Percentiles rank a stretch among this genome's conserved stretches.
Conservation (phyloP, 192 early-diverging fungal genomes). For the Umbelopsis sp. region DNA sequence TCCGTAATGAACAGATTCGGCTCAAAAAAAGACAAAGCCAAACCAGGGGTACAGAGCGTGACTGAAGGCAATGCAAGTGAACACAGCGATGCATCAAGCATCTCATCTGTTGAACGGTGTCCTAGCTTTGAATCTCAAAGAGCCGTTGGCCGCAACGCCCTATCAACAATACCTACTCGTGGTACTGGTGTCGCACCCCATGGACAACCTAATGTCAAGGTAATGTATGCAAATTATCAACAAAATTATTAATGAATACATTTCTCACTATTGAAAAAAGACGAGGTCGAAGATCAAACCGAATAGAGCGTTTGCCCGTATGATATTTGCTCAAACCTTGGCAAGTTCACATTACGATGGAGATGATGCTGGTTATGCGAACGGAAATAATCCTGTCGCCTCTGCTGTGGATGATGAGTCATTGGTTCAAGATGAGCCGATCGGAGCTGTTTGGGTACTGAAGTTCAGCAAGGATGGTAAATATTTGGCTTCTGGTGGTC, state of each 20-base stretch:
- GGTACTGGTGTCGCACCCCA: background rate
- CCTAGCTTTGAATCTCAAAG: background rate
- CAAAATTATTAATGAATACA: background rate
- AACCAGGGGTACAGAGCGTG: background rate
- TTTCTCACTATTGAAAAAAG: background rate
- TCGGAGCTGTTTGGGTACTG: conserved; percentile 67
- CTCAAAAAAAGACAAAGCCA: background rate
- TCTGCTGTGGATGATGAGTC: background rate
- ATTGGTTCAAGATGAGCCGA: conserved; percentile 3
- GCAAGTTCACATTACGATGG: background rate
- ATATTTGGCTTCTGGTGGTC: conserved; percentile 82
- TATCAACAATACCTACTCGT: background rate
- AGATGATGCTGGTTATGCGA: background rate
- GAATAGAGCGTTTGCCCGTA: conserved; percentile 13
- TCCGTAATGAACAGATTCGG: background rate
- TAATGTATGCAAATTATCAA: background rate
- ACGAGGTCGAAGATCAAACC: conserved; percentile 31
- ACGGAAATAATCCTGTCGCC: background rate
- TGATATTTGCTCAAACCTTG: conserved; percentile 33
- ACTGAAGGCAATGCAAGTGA: background rate
- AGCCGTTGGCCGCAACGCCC: background rate
- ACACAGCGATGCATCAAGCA: background rate
- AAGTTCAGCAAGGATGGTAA: conserved; percentile 78
- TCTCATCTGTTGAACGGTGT: background rate
- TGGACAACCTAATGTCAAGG: background rate